phyloP scores from a whole-genome alignment of 202 grass and related monocot genomes.

The Schoenoplectus tabernaemontani region DNA sequence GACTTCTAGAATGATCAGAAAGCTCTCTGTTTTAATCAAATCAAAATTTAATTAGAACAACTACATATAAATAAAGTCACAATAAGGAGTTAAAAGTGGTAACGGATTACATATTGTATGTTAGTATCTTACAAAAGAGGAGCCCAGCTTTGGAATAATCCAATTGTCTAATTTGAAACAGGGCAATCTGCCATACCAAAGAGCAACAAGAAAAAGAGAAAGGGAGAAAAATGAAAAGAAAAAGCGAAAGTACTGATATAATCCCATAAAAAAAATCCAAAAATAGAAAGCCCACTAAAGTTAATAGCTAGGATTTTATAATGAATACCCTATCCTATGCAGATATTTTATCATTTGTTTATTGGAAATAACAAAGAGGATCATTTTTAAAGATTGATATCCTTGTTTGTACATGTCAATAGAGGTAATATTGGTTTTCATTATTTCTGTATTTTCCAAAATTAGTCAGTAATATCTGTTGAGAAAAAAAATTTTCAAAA shows the following conservation, averaged over 20 bases:
- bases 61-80: not conserved
- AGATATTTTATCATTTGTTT: not conserved
- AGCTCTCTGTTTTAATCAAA: slow-evolving; percentile 13
- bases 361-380: not conserved
- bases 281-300: not conserved
- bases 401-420: slow-evolving; percentile 1
- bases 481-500: not conserved
- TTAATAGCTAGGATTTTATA: not conserved
- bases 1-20: slow-evolving; percentile 8
- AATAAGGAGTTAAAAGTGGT: not conserved
- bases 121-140: slow-evolving; percentile 12
- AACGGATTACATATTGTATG: not conserved
- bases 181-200: not conserved
- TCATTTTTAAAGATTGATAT: not conserved
- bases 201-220: slow-evolving; percentile 13
- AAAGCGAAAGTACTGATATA: slow-evolving; percentile 5
- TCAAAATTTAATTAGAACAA: not conserved
- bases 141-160: slow-evolving; percentile 20
- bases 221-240: not conserved
- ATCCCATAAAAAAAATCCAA: not conserved
- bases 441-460: not conserved
- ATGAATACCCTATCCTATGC: not conserved
- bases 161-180: slow-evolving; percentile 5
- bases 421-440: not conserved
- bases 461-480: no score